Percentiles rank a stretch among this genome's conserved stretches.
phyloP scores from a whole-genome alignment of 257 asterid genomes.

The Ocimum tenuiflorum region DNA sequence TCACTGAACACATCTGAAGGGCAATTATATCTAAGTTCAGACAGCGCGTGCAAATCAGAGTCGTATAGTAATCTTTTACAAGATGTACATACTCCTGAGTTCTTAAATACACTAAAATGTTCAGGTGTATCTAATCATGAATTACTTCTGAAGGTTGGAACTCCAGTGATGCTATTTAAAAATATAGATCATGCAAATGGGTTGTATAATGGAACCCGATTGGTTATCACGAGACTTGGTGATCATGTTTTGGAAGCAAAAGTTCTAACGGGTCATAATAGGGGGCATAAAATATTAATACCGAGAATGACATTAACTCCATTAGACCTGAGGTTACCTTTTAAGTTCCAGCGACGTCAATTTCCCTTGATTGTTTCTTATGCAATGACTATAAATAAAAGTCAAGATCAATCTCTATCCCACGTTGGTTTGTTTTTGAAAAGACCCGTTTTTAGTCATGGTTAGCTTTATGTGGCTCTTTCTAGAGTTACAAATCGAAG shows the following conservation, averaged over 20 bases:
- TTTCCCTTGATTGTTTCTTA: background rate
- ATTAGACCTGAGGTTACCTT: background rate
- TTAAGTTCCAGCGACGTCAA: background rate
- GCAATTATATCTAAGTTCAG: background rate
- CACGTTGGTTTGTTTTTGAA: background rate
- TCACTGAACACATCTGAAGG: background rate
- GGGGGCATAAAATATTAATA: background rate
- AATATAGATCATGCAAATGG: background rate
- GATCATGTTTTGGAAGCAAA: background rate
- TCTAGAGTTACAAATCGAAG: background rate
- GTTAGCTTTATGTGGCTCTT: background rate
- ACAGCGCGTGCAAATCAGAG: background rate
- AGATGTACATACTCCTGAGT: background rate
- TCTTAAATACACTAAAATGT: background rate
- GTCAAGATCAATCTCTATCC: background rate
- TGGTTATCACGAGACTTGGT: background rate
- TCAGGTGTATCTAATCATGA: background rate
- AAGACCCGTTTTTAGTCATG: background rate
- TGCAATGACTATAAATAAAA: background rate
- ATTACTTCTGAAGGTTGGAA: background rate
- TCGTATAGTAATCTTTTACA: background rate
- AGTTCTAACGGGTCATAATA: background rate
- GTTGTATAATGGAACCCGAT: background rate
- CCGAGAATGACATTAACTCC: background rate
- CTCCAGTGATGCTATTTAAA: background rate